Conservation (phyloP, 2,329 filamentous ascomycete genomes). For the Hymenoscyphus fructigenus region DNA sequence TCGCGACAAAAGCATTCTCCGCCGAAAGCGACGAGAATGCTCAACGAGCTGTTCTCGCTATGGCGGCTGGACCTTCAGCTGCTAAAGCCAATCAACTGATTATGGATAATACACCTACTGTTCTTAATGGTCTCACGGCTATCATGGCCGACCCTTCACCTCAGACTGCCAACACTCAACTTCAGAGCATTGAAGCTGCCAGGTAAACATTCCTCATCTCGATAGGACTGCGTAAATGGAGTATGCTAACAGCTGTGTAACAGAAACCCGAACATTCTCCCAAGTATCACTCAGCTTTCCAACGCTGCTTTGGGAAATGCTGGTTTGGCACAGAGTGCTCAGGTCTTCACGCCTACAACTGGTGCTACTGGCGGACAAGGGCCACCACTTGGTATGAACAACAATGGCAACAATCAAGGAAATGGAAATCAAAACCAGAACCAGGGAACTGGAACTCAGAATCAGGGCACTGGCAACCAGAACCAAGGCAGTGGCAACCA, state of each 20-base stretch:
- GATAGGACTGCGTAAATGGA: neutral
- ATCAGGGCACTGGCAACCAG: too few relatives aligned
- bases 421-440: neutral
- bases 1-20: constrained; percentile 26
- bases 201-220: constrained; percentile 15
- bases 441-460: neutral
- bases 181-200: constrained; percentile 20
- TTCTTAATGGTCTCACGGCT: constrained; percentile 25
- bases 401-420: too few relatives aligned
- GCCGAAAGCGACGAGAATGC: constrained; percentile 31
- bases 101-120: constrained; percentile 28
- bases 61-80: constrained; percentile 26
- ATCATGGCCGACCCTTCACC: constrained; percentile 25
- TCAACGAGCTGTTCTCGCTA: constrained; percentile 24
- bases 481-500: too few relatives aligned
- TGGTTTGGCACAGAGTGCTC: constrained; percentile 18
- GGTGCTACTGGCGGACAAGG: neutral
- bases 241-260: neutral
- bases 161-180: constrained; percentile 13
- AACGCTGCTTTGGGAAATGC: constrained; percentile 26
- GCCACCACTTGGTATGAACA: neutral
- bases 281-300: constrained; percentile 31
- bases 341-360: constrained; percentile 23
- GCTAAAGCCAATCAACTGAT: constrained; percentile 25
- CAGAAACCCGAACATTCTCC: constrained; percentile 33